Conservation (phyloP, 2,329 filamentous ascomycete genomes). For the Hypoxylon sp. region DNA sequence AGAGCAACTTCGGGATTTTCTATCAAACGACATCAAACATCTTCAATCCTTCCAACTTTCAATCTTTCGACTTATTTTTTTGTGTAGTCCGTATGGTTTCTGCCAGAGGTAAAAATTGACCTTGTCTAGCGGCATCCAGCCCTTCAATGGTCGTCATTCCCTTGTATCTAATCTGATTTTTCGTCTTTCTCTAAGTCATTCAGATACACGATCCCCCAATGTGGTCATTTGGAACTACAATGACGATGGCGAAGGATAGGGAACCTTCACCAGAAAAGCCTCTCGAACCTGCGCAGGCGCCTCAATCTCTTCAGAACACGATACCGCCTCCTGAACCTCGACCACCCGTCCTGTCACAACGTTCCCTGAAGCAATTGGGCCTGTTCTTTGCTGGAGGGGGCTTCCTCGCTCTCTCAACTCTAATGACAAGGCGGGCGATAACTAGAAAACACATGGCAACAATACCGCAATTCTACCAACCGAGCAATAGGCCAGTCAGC, state of each 20-base stretch:
- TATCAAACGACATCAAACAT: slow-evolving; percentile 19
- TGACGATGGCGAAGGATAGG: slow-evolving; percentile 54
- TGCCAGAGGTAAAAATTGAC: background rate
- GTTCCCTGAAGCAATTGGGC: slow-evolving; percentile 73
- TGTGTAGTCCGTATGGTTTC: background rate
- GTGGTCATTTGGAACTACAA: slow-evolving; percentile 57
- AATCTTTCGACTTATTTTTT: background rate
- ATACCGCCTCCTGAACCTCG: slow-evolving; percentile 36
- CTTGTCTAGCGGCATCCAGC: background rate
- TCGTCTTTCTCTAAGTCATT: slow-evolving; percentile 1
- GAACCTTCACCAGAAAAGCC: slow-evolving; percentile 39
- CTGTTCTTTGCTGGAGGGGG: slow-evolving; percentile 81
- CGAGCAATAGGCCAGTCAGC: slow-evolving; percentile 64
- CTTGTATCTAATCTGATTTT: slow-evolving; percentile 6
- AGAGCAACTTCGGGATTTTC: slow-evolving; percentile 11
- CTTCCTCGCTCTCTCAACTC: slow-evolving; percentile 80
- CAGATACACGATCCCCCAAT: slow-evolving; percentile 38
- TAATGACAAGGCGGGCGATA: slow-evolving; percentile 80
- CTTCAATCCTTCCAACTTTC: slow-evolving; percentile 2
- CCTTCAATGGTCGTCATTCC: slow-evolving; percentile 3
- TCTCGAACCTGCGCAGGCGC: slow-evolving; percentile 25
- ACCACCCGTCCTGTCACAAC: slow-evolving; percentile 59
- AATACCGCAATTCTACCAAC: slow-evolving; percentile 80
- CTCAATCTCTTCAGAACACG: slow-evolving; percentile 27
- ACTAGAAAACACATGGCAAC: slow-evolving; percentile 72